Evolutionary conservation across 208 protist species (phyloP).

Genomic region (Zelonia costaricensis): DNA sequence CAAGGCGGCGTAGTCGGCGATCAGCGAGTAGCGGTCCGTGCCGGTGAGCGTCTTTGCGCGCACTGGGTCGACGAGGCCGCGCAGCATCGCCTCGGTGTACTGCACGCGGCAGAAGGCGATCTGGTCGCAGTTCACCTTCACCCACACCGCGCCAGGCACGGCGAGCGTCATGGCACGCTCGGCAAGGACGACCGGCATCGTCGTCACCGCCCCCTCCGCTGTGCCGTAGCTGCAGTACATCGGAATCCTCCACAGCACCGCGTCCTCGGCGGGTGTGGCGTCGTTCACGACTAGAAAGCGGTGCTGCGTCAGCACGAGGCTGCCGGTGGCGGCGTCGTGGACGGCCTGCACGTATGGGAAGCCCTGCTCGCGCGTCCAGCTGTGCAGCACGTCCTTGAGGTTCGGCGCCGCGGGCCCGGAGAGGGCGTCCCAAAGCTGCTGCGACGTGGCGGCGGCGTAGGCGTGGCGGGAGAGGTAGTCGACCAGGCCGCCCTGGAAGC

Average conservation of each 20-base stretch:
- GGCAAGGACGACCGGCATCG: slow-evolving; percentile 16
- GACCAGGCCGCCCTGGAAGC: slow-evolving; percentile 74
- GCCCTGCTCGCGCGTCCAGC: slow-evolving; percentile 74
- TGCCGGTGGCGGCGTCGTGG: neutral
- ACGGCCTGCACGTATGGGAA: slow-evolving; percentile 66
- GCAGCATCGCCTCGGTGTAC: slow-evolving; percentile 57
- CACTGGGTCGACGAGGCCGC: slow-evolving; percentile 43
- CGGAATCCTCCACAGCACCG: slow-evolving; percentile 75
- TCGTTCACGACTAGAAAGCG: slow-evolving; percentile 51
- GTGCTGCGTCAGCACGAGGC: slow-evolving; percentile 36
- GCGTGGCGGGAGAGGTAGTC: slow-evolving; percentile 82
- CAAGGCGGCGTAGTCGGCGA: slow-evolving; percentile 76
- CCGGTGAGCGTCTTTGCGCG: slow-evolving; percentile 36
- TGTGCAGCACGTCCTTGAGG: slow-evolving; percentile 58
- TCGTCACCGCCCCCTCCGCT: slow-evolving; percentile 13
- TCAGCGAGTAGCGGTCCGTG: slow-evolving; percentile 67
- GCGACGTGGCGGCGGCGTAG: slow-evolving; percentile 73
- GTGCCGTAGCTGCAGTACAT: slow-evolving; percentile 29
- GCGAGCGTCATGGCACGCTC: slow-evolving; percentile 20
- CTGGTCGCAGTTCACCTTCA: slow-evolving; percentile 75
- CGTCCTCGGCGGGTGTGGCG: slow-evolving; percentile 34
- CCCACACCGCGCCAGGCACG: slow-evolving; percentile 34
- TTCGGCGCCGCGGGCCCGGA: slow-evolving; percentile 57
- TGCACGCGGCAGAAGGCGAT: slow-evolving; percentile 77
- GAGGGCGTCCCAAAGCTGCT: slow-evolving; percentile 88